Evolutionary conservation across 768 basidiomycete species (phyloP).

Genomic region (Mycena kentingensis): DNA sequence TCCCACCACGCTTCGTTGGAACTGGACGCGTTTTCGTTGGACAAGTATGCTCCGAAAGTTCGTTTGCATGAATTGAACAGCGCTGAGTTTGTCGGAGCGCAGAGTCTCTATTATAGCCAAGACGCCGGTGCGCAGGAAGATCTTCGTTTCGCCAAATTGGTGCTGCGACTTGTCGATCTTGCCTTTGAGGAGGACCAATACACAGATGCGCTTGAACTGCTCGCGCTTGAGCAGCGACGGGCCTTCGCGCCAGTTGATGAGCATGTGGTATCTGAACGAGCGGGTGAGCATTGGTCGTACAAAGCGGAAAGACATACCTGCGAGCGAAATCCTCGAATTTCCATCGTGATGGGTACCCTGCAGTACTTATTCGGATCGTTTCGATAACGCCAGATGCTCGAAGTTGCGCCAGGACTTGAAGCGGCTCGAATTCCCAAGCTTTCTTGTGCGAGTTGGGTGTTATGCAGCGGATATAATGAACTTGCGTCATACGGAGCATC

Average conservation of each 20-base stretch:
- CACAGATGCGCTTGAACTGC: constrained; percentile 80
- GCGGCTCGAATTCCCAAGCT: constrained; percentile 95
- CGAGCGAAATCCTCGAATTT: constrained; percentile 98
- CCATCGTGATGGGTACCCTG: constrained; percentile 98
- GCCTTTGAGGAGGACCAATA: constrained; percentile 77
- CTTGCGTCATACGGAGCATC: constrained; percentile 94
- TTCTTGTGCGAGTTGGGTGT: constrained; percentile 96
- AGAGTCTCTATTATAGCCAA: constrained; percentile 90
- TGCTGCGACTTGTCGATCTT: constrained; percentile 94
- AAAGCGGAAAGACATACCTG: constrained; percentile 27
- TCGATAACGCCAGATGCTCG: constrained; percentile 98
- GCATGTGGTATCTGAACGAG: constrained; percentile 86
- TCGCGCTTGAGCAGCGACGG: constrained; percentile 78
- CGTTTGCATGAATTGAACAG: constrained; percentile 96
- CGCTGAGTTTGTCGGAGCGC: constrained; percentile 83
- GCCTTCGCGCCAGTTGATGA: constrained; percentile 85
- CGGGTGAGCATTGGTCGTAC: constrained; percentile 13
- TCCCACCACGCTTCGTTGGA: constrained; percentile 72
- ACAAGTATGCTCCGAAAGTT: constrained; percentile 89
- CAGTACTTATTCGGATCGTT: constrained; percentile 97
- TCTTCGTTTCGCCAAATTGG: constrained; percentile 96
- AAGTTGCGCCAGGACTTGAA: constrained; percentile 92
- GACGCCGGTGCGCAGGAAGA: constrained; percentile 99
- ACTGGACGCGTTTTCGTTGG: constrained; percentile 68
- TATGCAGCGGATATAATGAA: constrained; percentile 99